Percentiles rank a stretch among this genome's conserved stretches.
Evolutionary conservation across 768 basidiomycete species (phyloP).

Genomic region (Hygrophorus russula): DNA sequence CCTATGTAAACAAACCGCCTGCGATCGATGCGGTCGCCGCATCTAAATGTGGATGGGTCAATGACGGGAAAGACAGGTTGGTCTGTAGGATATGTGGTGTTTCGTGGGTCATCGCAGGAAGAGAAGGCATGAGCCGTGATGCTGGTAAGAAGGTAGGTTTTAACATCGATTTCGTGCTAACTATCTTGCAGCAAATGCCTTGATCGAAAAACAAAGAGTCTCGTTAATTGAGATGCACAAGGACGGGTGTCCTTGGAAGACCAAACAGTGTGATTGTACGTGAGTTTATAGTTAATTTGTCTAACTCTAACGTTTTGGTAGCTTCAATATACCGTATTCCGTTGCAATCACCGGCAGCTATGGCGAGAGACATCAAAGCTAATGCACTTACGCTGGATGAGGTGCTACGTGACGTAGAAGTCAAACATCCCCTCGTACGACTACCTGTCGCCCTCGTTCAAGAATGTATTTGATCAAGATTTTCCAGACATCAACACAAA

Average conservation of each 20-base stretch:
- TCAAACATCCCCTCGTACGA: conserved; percentile 68
- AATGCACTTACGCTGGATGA: conserved; percentile 43
- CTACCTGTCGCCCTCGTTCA: background rate
- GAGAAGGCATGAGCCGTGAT: conserved; percentile 63
- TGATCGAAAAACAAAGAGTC: conserved; percentile 63
- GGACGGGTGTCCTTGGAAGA: conserved; percentile 76
- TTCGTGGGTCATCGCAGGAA: conserved; percentile 65
- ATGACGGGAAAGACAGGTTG: conserved; percentile 72
- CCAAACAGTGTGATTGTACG: conserved; percentile 70
- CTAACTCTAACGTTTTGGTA: conserved; percentile 9
- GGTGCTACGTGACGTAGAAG: conserved; percentile 38
- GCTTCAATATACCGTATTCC: conserved; percentile 70
- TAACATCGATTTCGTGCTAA: conserved; percentile 7
- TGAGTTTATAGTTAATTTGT: conserved; percentile 3
- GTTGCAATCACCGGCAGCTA: conserved; percentile 51
- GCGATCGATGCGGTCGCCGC: conserved; percentile 72
- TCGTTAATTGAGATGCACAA: conserved; percentile 66
- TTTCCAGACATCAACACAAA: conserved; percentile 44
- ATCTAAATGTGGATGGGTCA: conserved; percentile 74
- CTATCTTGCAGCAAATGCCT: conserved; percentile 38
- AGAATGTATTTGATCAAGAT: conserved; percentile 2
- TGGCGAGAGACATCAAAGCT: conserved; percentile 48
- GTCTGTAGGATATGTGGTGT: conserved; percentile 60
- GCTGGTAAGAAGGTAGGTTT: conserved; percentile 50
- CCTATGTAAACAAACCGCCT: conserved; percentile 69